phyloP scores from a whole-genome alignment of 2,329 filamentous ascomycete genomes.

The Ciborinia camelliae region DNA sequence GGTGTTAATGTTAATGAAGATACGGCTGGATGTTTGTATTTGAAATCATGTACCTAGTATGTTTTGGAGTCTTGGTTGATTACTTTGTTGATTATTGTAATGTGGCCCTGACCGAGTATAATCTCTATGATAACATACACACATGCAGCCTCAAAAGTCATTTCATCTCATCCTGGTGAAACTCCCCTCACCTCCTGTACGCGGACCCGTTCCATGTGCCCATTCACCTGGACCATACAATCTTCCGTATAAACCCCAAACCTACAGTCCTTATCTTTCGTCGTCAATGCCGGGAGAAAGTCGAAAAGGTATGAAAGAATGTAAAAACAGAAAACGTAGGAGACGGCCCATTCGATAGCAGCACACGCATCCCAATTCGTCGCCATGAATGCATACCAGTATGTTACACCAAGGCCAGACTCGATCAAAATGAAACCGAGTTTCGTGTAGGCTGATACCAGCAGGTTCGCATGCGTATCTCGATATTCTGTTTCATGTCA shows the following conservation, averaged over 20 bases:
- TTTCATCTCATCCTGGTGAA: background rate
- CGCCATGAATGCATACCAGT: constrained; percentile 72
- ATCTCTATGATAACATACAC: background rate
- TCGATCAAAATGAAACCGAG: constrained; percentile 75
- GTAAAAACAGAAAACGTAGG: constrained; percentile 84
- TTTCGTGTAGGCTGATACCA: constrained; percentile 68
- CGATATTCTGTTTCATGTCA: constrained; percentile 11
- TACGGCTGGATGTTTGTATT: background rate
- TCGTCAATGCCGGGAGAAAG: constrained; percentile 63
- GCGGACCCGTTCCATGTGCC: background rate
- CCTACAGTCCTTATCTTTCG: constrained; percentile 13
- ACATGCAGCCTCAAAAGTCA: background rate
- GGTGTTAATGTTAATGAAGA: background rate
- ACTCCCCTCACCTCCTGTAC: background rate
- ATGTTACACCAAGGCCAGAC: constrained; percentile 77
- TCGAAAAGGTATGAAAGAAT: constrained; percentile 82
- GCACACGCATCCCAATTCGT: constrained; percentile 65
- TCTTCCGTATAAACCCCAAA: constrained; percentile 12
- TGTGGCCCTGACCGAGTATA: background rate
- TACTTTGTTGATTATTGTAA: background rate
- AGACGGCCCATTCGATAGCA: constrained; percentile 72
- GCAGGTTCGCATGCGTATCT: constrained; percentile 11
- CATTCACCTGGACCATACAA: constrained; percentile 1
- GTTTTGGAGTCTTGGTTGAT: background rate
- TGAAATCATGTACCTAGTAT: background rate